Percentiles rank a stretch among this genome's conserved stretches.
phyloP scores from a whole-genome alignment of 192 early-diverging fungal species.

The Pilaira anomala region DNA sequence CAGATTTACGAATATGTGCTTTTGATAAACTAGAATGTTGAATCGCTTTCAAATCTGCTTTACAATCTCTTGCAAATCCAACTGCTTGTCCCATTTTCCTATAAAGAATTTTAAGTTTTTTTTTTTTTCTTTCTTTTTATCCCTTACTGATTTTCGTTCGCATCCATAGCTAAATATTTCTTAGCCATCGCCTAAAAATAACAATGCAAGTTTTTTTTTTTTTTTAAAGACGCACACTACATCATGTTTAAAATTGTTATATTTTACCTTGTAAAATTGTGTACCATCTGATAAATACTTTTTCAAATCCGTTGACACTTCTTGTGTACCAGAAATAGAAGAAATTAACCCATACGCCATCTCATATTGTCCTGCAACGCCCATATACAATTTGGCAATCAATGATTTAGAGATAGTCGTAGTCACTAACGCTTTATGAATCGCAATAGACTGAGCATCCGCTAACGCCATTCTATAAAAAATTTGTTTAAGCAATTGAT shows the following conservation, averaged over 20 bases:
- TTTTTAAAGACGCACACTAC: background rate
- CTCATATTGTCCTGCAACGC: conserved; percentile 56
- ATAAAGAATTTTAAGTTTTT: background rate
- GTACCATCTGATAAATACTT: conserved; percentile 50
- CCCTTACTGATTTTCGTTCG: conserved; percentile 53
- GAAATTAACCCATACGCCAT: conserved; percentile 53
- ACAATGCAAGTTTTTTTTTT: background rate
- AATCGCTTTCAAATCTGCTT: conserved; percentile 40
- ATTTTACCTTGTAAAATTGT: conserved; percentile 42
- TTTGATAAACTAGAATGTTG: conserved; percentile 46
- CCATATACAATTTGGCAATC: conserved; percentile 52
- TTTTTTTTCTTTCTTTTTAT: background rate
- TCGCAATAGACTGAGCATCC: conserved; percentile 53
- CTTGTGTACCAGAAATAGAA: conserved; percentile 46
- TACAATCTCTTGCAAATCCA: conserved; percentile 49
- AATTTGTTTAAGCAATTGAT: background rate
- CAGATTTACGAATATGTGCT: conserved; percentile 27
- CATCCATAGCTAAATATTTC: conserved; percentile 53
- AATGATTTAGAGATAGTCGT: conserved; percentile 49
- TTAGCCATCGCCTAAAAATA: conserved; percentile 48
- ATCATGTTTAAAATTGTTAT: too few species aligned
- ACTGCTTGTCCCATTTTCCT: conserved; percentile 56
- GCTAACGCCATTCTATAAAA: conserved; percentile 46
- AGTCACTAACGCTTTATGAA: conserved; percentile 48
- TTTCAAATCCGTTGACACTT: conserved; percentile 52